Evolutionary conservation across 2,329 filamentous ascomycete species (phyloP), one percentile per base, ranked within the genome.

Genomic region (Ophiostoma sp.): DNA sequence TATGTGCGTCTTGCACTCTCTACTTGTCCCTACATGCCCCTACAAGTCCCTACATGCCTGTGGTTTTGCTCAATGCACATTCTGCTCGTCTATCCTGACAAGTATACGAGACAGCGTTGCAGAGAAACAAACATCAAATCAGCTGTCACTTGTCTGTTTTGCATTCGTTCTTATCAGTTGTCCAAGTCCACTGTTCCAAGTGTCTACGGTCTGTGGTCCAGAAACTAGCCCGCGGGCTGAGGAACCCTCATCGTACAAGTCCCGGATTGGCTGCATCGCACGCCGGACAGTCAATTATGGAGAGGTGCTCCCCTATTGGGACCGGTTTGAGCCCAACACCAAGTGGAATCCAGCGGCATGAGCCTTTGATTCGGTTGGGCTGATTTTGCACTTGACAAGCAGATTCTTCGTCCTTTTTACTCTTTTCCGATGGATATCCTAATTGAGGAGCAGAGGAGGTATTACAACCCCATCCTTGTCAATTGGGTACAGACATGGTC

Each of bases 81-180:
- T 9, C 9, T 60, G 55, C 55, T 60, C 55, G 55, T 60, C 27
- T 60, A 16, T 38, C 55, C 55, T 60, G 55, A 60, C 55, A 60
- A 60, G 55, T 60, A 60, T 5, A 60, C 27, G 55, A 60, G 55
- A 60, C 55, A 60, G 27, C 27, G 55, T 60, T 60, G 55, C 27
- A 55, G n/a, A 55, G 12, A 9, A 60, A 8, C 27, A 60, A 12
- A 60, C 55, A 60, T 60, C 45, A 16, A 14, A 49, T 49, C 14
- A 49, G 11, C 55, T 60, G 55, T 60, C 55, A 60, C 12, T 27
- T 27, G n/a, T 27, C 49, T 14, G n/a, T 55, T 27, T 11, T 55
- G 18, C 27, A 27, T 27, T 27, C 27, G 27, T 27, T 27, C 27
- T 27, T 55, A 36, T 52, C 47, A 27, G 27, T 27, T 27, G 27